Percentiles rank a stretch among this genome's conserved stretches.
These are phyloP conservation scores for Echinochloa phyllopogon DNA, from an alignment of 176 grass and related monocot genomes.

Conservation along the genomic window DNA sequence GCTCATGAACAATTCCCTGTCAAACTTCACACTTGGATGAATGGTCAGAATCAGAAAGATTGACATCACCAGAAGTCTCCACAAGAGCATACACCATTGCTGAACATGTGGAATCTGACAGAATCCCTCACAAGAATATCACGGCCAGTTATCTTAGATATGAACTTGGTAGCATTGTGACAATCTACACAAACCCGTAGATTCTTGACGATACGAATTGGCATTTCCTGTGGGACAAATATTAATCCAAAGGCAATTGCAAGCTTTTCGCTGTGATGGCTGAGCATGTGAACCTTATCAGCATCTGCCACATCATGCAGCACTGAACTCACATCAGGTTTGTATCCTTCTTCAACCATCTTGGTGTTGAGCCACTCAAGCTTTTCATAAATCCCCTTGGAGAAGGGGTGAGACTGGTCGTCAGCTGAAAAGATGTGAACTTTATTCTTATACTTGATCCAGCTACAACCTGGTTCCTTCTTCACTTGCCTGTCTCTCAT, in stretches of 20 bases:
- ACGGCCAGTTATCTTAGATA: conserved; percentile 63
- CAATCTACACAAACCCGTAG: conserved; percentile 69
- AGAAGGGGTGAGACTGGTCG: conserved; percentile 67
- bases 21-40: conserved; percentile 20
- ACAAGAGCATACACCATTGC: conserved; percentile 63
- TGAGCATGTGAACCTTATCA: conserved; percentile 71
- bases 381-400: conserved; percentile 62
- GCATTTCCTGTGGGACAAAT: conserved; percentile 61
- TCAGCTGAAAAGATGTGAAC: conserved; percentile 84
- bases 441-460: conserved; percentile 83
- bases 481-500: conserved; percentile 74
- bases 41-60: neutral
- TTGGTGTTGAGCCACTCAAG: conserved; percentile 57
- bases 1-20: conserved; percentile 1
- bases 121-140: conserved; percentile 78
- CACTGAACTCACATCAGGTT: conserved; percentile 66
- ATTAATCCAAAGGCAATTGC: conserved; percentile 77
- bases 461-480: conserved; percentile 83
- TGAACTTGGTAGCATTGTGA: conserved; percentile 76
- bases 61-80: conserved; percentile 70
- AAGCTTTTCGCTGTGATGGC: conserved; percentile 75
- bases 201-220: conserved; percentile 71
- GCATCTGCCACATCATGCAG: conserved; percentile 65
- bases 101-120: conserved; percentile 75
- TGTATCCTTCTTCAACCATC: conserved; percentile 71